A percentile compares a stretch with the other conserved stretches of the same genome.
phyloP scores from a whole-genome alignment of 192 early-diverging fungal species.

The Backusella australiensis region DNA sequence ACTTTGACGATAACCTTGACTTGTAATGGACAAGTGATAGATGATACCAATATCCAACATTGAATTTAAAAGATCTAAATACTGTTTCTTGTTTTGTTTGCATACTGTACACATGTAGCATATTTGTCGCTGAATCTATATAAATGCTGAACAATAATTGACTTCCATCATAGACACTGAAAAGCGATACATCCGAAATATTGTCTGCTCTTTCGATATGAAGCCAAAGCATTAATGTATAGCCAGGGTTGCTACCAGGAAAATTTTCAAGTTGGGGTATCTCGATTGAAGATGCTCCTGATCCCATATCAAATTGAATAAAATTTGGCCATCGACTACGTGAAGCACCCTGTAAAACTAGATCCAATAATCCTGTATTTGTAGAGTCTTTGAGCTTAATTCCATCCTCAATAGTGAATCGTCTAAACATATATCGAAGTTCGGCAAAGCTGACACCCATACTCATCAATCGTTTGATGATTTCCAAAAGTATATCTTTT shows the following conservation, averaged over 20 bases:
- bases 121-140: constrained; percentile 45
- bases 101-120: constrained; percentile 39
- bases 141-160: constrained; percentile 41
- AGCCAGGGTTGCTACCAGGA: constrained; percentile 53
- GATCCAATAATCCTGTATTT: constrained; percentile 40
- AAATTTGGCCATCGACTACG: constrained; percentile 60
- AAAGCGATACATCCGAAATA: constrained; percentile 36
- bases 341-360: constrained; percentile 49
- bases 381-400: constrained; percentile 30
- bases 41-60: constrained; percentile 65
- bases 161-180: constrained; percentile 51
- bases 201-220: constrained; percentile 58
- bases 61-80: constrained; percentile 55
- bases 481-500: constrained; percentile 33
- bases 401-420: constrained; percentile 28
- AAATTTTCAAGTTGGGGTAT: constrained; percentile 46
- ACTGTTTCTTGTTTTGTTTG: constrained; percentile 40
- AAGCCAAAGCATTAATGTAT: constrained; percentile 62
- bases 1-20: constrained; percentile 43
- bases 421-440: constrained; percentile 56
- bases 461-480: constrained; percentile 51
- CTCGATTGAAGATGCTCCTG: constrained; percentile 36
- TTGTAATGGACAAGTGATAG: constrained; percentile 62
- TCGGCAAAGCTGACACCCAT: constrained; percentile 55
- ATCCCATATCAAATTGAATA: constrained; percentile 55